Evolutionary conservation across 164 flowering plant species (phyloP).

Genomic region (Umbellularia californica): DNA sequence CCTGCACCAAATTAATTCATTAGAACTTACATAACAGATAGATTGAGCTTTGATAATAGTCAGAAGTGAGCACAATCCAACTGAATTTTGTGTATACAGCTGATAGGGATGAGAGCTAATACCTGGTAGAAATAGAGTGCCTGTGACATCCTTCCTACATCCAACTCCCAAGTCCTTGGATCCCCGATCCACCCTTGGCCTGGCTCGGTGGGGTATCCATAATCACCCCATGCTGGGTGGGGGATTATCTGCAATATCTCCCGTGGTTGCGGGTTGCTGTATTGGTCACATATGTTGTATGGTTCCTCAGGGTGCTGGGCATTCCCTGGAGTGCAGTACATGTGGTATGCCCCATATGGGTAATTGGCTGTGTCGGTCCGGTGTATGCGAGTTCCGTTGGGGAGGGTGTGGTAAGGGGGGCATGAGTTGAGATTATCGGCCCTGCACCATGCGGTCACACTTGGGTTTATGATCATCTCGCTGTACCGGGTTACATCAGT

Average conservation of each 20-base stretch:
- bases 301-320: slow-evolving; percentile 48
- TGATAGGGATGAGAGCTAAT: background rate
- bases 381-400: slow-evolving; percentile 40
- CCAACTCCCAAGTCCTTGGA: slow-evolving; percentile 71
- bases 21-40: background rate
- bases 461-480: slow-evolving; percentile 70
- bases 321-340: slow-evolving; percentile 58
- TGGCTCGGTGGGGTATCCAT: slow-evolving; percentile 56
- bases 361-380: slow-evolving; percentile 40
- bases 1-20: slow-evolving; percentile 27
- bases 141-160: slow-evolving; percentile 55
- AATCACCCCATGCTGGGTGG: slow-evolving; percentile 68
- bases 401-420: slow-evolving; percentile 57
- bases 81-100: no score
- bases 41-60: no score
- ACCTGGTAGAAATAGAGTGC: slow-evolving; percentile 69
- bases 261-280: slow-evolving; percentile 71
- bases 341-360: slow-evolving; percentile 63
- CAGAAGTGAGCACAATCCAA: no score
- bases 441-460: slow-evolving; percentile 40
- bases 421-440: slow-evolving; percentile 30
- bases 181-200: slow-evolving; percentile 80
- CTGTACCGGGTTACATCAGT: slow-evolving; percentile 62
- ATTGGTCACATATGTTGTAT: slow-evolving; percentile 48
- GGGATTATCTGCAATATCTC: slow-evolving; percentile 67